Conservation (phyloP, 495 filamentous ascomycete genomes). For the Chaetomium fimeti region DNA sequence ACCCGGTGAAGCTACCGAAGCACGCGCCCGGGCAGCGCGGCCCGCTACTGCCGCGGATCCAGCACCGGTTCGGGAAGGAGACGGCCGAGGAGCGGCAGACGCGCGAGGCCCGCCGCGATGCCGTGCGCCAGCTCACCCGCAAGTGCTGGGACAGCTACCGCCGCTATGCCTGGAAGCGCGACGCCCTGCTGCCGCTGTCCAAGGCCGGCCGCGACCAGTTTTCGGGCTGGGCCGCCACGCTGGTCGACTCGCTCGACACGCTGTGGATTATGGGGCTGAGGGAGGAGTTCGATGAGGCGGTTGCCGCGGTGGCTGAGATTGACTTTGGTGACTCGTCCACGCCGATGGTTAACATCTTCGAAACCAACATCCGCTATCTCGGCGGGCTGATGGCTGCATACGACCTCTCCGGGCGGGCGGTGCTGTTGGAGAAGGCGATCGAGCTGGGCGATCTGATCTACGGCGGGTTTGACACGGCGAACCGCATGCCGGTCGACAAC, state of each 20-base stretch:
- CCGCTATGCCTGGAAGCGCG: conserved; percentile 75
- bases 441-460: conserved; percentile 80
- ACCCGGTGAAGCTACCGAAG: conserved; percentile 59
- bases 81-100: conserved; percentile 49
- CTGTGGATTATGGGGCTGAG: conserved; percentile 88
- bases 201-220: conserved; percentile 65
- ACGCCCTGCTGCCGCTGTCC: conserved; percentile 61
- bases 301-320: conserved; percentile 64
- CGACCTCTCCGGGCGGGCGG: conserved; percentile 60
- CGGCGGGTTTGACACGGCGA: conserved; percentile 82
- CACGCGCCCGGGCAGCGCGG: conserved; percentile 32
- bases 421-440: conserved; percentile 72
- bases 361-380: conserved; percentile 76
- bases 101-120: conserved; percentile 55
- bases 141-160: conserved; percentile 75
- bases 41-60: conserved; percentile 60
- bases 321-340: conserved; percentile 70
- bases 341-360: conserved; percentile 63
- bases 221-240: conserved; percentile 83
- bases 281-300: conserved; percentile 74
- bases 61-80: conserved; percentile 61
- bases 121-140: conserved; percentile 64
- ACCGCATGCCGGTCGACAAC: conserved; percentile 75
- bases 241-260: conserved; percentile 83
- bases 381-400: conserved; percentile 74